Base-by-base conservation (phyloP, 768 basidiomycete genomes). In the Rhodotorula paludigena region DNA sequence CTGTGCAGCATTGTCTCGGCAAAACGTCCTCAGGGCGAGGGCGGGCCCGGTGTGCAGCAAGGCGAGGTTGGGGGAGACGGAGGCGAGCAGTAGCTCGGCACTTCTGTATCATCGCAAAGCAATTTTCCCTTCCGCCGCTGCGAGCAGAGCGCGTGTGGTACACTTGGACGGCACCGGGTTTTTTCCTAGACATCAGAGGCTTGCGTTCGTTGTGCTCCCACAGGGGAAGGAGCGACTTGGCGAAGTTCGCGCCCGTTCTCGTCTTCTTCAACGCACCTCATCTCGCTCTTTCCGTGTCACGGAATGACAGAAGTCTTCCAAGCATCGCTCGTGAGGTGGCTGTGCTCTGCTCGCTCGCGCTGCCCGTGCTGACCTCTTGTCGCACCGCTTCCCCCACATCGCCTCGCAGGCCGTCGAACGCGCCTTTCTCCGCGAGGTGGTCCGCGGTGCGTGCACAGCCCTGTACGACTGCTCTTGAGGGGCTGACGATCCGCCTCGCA, bases 1-100 rank as follows among this genome's bases (percentile, higher is more conserved):
- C 1, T 30, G 5, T 18, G 11, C 68, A 69, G 68, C 56, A 73
- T 73, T 59, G 72, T 73, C 30, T 70, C 68, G 23, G 72, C 72
- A 1, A 69, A 68, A 45, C 64, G 72, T n/a, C 65, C 65, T 39
- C 62, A 67, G 44, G 72, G 62, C 44, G 72, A 69, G 44, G 59
- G 60, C 25, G 71, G 71, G 8, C 64, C 65, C 5, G 71, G 71
- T 9, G 54, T 55, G 28, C 54, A 39, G 21, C 54, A 55, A n/a
- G 54, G 38, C 5, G 52, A 53, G 35, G 52, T 53, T 23, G 52
- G 52, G 23, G 52, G 33, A 9, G 52, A 53, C 21, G 52, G 52
- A 20, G 28, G 28, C 33, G 52, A 48, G 47, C 47, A 48, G 47
- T 48, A 20, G 20, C 28, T 42, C n/a, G n/a, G n/a, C n/a, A n/a